Conservation (phyloP, 768 basidiomycete species). For the Lactifluus echinatus region DNA sequence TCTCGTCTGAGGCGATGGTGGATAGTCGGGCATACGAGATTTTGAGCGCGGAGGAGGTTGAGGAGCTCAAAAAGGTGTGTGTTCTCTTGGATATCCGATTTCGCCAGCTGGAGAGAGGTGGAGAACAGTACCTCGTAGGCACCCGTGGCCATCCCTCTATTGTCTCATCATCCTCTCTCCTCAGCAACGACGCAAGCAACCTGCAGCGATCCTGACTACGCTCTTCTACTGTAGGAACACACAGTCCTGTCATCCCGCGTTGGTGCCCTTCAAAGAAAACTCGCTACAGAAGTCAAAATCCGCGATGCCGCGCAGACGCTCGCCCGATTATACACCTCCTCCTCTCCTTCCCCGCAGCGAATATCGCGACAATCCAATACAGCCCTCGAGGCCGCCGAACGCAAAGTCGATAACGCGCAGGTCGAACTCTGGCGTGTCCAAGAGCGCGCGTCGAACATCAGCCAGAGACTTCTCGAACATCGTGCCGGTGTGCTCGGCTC, state of each 20-base stretch:
- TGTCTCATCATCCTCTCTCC: background rate
- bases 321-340: conserved; percentile 49
- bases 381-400: conserved; percentile 65
- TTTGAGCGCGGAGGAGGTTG: conserved; percentile 62
- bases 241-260: conserved; percentile 58
- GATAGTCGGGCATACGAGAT: conserved; percentile 80
- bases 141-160: background rate
- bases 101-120: background rate
- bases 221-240: conserved; percentile 50
- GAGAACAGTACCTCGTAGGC: background rate
- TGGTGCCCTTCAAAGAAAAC: conserved; percentile 60
- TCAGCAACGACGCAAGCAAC: background rate
- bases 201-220: background rate
- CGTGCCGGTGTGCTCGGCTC: conserved; percentile 73
- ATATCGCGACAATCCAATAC: conserved; percentile 57
- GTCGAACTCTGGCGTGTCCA: conserved; percentile 63
- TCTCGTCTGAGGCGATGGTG: conserved; percentile 92
- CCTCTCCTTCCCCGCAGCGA: conserved; percentile 34
- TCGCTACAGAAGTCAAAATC: conserved; percentile 76
- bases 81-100: background rate
- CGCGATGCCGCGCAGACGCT: conserved; percentile 79
- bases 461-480: conserved; percentile 65
- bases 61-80: conserved; percentile 60
- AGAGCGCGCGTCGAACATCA: conserved; percentile 53
- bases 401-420: conserved; percentile 61